Evolutionary conservation across 2,329 filamentous ascomycete genomes (phyloP), one percentile per base, ranked within the genome.

Genomic region (Pyrenochaeta sp.): DNA sequence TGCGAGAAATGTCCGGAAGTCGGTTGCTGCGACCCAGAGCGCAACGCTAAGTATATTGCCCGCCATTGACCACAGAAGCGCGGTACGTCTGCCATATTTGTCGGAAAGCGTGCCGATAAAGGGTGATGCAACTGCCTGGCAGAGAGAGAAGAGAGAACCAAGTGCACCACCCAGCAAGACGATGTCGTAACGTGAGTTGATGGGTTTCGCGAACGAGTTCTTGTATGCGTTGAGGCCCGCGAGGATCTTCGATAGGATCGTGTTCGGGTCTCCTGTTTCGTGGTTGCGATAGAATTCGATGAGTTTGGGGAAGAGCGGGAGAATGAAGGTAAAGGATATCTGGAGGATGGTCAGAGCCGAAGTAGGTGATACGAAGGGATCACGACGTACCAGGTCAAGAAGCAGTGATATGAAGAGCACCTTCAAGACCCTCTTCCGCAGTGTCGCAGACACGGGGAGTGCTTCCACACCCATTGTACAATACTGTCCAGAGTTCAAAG

Each of bases 321-420:
- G 89, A 75, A 98, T 98, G 76, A 99, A 97, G 30, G 95, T 99
- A 78, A 99, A 99, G 54, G 94, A 97, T 72, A 98, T 92, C 94
- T 97, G 63, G n/a, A 42, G 30, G 3, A 5, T 12, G 47, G 56
- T 67, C 46, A 65, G 60, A 51, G 37, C 57, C 49, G 61, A 15
- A 44, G 30, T n/a, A 25, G 32, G 48, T 39, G 45, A 36, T 27
- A 54, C 58, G 56, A 49, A 76, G 43, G 25, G 49, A 48, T 32
- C 50, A 65, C 64, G 67, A 73, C 86, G 65, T 85, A 97, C 94
- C 79, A 98, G 80, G 78, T 98, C 94, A 12, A 98, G 84, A 15
- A 98, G 84, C 40, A 98, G 84, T 52, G 94, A 97, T 61, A 95
- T 84, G 78, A 97, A 93, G 62, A 98, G 87, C 68, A 98, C 92